phyloP scores from a whole-genome alignment of 2,329 filamentous ascomycete genomes.

The Fusarium sp. region DNA sequence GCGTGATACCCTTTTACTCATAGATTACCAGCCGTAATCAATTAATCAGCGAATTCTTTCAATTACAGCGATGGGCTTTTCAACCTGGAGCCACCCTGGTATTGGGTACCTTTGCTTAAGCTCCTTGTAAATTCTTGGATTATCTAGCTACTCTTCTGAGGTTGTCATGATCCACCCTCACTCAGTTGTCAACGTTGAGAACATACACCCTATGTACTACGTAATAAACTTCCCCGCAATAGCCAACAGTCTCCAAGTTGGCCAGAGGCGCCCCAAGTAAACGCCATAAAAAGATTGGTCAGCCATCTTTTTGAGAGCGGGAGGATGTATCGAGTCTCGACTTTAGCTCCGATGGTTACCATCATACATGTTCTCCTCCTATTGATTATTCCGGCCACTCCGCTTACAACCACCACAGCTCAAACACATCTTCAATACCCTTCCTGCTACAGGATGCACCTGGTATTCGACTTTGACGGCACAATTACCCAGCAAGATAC shows the following conservation, averaged over 20 bases:
- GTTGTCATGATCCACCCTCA: constrained; percentile 30
- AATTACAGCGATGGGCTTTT: not conserved
- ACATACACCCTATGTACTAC: constrained; percentile 18
- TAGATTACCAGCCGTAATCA: constrained; percentile 33
- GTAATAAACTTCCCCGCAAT: constrained; percentile 38
- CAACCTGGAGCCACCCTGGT: not conserved
- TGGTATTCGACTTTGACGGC: constrained; percentile 68
- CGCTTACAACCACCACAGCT: constrained; percentile 3
- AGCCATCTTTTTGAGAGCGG: constrained; percentile 6
- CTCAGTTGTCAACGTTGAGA: constrained; percentile 13
- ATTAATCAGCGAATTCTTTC: constrained; percentile 18
- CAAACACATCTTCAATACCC: not conserved
- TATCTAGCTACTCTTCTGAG: constrained; percentile 10
- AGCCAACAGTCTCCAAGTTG: constrained; percentile 17
- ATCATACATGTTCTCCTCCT: constrained; percentile 5
- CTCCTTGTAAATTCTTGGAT: constrained; percentile 6
- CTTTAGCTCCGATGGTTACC: constrained; percentile 19
- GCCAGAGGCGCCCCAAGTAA: constrained; percentile 4
- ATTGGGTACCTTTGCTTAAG: not conserved
- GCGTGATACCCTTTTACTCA: constrained; percentile 43
- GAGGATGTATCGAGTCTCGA: not conserved
- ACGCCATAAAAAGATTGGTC: constrained; percentile 9
- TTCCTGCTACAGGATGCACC: constrained; percentile 47
- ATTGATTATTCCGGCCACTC: constrained; percentile 4
- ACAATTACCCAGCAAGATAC: constrained; percentile 66